Conservation (phyloP, 345 rosid genomes). For the Populus ilicifolia region DNA sequence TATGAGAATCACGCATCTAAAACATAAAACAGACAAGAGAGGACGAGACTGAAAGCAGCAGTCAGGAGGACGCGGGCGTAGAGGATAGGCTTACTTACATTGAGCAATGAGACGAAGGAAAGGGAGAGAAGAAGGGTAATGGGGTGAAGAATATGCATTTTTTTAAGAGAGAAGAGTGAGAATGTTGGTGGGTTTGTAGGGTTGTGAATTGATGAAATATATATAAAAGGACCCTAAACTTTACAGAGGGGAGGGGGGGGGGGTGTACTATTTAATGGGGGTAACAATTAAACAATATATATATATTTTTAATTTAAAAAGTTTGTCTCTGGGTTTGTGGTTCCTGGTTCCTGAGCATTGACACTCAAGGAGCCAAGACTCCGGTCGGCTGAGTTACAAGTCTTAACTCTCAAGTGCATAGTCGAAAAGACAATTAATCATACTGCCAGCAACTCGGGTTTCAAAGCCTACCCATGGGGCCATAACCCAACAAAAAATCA, state of each 20-base stretch:
- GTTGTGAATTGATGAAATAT: not conserved
- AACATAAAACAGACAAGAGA: not conserved
- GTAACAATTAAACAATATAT: not conserved
- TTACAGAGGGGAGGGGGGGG: not conserved
- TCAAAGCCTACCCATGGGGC: not conserved
- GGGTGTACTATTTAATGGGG: not conserved
- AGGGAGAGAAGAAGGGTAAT: not conserved
- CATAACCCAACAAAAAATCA: not conserved
- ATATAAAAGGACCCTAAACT: slow-evolving; percentile 3
- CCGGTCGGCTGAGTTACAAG: not conserved
- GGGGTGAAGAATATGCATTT: slow-evolving; percentile 7
- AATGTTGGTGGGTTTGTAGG: slow-evolving; percentile 18
- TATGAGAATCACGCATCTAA: not conserved
- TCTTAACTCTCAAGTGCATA: not conserved
- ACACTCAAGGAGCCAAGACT: not conserved
- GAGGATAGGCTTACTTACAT: slow-evolving; percentile 6
- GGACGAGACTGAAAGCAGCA: not conserved
- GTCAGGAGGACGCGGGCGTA: not conserved
- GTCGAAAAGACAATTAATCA: not conserved
- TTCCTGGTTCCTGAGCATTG: not conserved
- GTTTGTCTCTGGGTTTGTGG: not conserved
- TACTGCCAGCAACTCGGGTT: not conserved
- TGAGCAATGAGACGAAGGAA: slow-evolving; percentile 1
- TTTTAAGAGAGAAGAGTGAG: not conserved
- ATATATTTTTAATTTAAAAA: not conserved